phyloP scores from a whole-genome alignment of 352 stramenopile genomes.

The Phytopythium cucurbitacearum region DNA sequence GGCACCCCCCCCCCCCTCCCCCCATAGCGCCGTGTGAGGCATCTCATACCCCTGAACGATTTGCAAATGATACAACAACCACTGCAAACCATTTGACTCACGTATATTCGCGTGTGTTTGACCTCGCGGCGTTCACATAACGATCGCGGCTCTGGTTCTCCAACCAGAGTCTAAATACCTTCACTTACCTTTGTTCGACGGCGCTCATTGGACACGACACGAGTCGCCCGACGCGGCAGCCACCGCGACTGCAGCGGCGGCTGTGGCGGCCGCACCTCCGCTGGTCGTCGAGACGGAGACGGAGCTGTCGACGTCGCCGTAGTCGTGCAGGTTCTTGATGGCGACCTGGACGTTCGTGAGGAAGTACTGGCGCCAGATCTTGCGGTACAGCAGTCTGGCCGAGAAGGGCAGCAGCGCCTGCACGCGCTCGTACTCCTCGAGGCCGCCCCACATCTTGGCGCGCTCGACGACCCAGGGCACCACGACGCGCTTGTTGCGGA shows the following conservation, averaged over 20 bases:
- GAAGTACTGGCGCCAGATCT: conserved; percentile 82
- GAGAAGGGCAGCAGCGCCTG: conserved; percentile 71
- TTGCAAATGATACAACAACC: no score
- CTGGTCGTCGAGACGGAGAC: conserved; percentile 14
- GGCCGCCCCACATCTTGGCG: conserved; percentile 80
- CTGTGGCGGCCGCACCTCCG: conserved; percentile 1
- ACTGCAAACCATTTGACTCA: no score
- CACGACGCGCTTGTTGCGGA: conserved; percentile 76
- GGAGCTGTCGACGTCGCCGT: background rate
- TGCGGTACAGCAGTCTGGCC: conserved; percentile 76
- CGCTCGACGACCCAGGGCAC: conserved; percentile 84
- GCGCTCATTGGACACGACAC: no score
- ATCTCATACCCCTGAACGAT: no score
- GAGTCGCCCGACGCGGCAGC: background rate
- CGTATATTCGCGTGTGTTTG: no score
- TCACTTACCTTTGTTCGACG: no score
- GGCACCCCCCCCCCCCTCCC: no score
- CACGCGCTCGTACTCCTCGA: conserved; percentile 61
- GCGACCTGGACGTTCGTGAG: conserved; percentile 70
- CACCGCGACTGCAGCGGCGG: background rate
- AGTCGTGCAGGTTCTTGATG: conserved; percentile 67
- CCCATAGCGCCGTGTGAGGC: no score
- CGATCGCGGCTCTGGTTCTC: no score
- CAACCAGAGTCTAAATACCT: no score
- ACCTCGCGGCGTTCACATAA: no score